Evolutionary conservation across 768 basidiomycete genomes (phyloP).

Genomic region (Tulasnella sp.): DNA sequence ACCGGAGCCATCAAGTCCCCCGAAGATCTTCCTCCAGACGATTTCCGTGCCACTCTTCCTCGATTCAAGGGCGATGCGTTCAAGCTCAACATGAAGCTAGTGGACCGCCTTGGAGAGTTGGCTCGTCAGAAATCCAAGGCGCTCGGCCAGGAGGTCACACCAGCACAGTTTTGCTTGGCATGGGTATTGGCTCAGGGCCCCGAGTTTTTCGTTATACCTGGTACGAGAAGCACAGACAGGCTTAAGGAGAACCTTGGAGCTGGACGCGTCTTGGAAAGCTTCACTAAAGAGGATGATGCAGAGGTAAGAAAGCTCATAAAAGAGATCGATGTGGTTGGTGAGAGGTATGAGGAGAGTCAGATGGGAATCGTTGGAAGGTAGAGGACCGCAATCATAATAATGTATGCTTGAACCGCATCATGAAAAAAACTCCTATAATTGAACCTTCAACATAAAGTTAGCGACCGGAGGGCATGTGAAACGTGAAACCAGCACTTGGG

Average conservation of each 20-base stretch:
- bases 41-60: neutral
- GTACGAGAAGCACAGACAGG: neutral
- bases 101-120: neutral
- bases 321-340: neutral
- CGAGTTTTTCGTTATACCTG: neutral
- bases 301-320: neutral
- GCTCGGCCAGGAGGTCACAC: neutral
- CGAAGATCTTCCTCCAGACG: slow-evolving; percentile 8
- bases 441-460: too few species aligned
- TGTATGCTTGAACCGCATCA: too few species aligned
- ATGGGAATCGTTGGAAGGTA: too few species aligned
- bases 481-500: too few species aligned
- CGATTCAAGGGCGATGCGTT: slow-evolving; percentile 5
- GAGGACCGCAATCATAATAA: too few species aligned
- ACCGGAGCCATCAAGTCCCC: slow-evolving; percentile 16
- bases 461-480: too few species aligned
- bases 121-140: neutral
- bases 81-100: slow-evolving; percentile 1
- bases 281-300: slow-evolving; percentile 1
- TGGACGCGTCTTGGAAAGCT: neutral
- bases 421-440: too few species aligned
- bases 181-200: slow-evolving; percentile 1
- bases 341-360: too few species aligned
- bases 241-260: slow-evolving; percentile 3
- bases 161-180: neutral